Conservation (phyloP, 768 basidiomycete species). For the Tubosaeta sp. region DNA sequence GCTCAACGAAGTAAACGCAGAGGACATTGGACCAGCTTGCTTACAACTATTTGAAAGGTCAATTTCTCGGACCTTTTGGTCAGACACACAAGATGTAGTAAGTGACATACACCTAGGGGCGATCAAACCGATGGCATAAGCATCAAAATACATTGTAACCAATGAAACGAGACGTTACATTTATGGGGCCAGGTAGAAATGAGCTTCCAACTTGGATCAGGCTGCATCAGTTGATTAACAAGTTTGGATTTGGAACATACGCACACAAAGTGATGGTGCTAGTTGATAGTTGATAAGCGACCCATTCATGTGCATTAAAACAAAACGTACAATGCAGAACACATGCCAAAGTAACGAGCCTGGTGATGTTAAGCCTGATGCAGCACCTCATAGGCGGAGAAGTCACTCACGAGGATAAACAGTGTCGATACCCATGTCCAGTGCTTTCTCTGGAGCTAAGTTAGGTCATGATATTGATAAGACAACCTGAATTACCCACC, state of each 20-base stretch:
- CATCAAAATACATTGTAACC: too few species aligned
- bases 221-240: neutral
- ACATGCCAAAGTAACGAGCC: neutral
- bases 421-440: neutral
- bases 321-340: neutral
- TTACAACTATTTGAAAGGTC: neutral
- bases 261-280: neutral
- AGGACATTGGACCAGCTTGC: neutral
- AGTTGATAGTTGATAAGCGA: neutral
- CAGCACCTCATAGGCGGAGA: neutral
- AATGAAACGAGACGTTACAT: neutral
- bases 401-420: neutral
- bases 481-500: neutral
- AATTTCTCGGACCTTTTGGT: neutral
- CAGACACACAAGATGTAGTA: neutral
- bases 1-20: neutral
- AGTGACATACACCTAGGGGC: neutral
- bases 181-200: neutral
- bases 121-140: too few species aligned
- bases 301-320: neutral
- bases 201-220: neutral
- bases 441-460: neutral
- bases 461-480: neutral
- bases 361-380: neutral
- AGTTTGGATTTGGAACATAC: neutral